Evolutionary conservation across 2,329 filamentous ascomycete genomes (phyloP), one percentile per base, ranked within the genome.

Genomic region (Cladophialophora yegresii): DNA sequence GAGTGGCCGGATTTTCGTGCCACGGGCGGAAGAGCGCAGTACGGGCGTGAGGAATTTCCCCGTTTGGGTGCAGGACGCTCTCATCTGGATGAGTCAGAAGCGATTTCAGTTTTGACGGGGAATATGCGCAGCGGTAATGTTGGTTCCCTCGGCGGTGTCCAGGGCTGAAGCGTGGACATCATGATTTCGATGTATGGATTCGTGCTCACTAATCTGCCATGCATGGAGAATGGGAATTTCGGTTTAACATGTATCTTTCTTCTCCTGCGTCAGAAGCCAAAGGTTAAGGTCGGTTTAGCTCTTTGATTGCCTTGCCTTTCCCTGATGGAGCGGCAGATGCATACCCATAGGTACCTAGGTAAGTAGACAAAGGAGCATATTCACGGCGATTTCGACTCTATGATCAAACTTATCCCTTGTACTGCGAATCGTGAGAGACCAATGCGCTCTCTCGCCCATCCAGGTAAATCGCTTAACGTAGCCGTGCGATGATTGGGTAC

Each of bases 1-100:
- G 12, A 66, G 65, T 33, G 70, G 70, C 10, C 65, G 62, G 54
- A 66, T 71, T 23, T 70, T 66, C 63, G 50, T 71, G 58, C 70
- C 70, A 8, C 58, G 62, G n/a, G 62, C 54, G 23, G 67, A 57
- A 23, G 62, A 64, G 45, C 12, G 9, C 13, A 61, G 55, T 1
- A 33, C 67, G 12, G 30, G 50, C 2, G 2, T 65, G 22, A 58
- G 69, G 23, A 40, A 50, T 10, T 64, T 40, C 45, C 69, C 69
- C 2, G 6, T 71, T 7, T 71, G 69, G 69, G 7, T 66, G 28
- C 69, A 70, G 32, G 69, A 71, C 63, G n/a, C 32, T 1, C n/a
- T 64, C 6, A 12, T 63, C 13, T 61, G 60, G 10, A 12, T 50
- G 22, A 50, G 22, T 20, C 1, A 26, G 47, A 43, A 43, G 36